Evolutionary conservation across 352 stramenopile species (phyloP).

Genomic region (Phytophthora sp.): DNA sequence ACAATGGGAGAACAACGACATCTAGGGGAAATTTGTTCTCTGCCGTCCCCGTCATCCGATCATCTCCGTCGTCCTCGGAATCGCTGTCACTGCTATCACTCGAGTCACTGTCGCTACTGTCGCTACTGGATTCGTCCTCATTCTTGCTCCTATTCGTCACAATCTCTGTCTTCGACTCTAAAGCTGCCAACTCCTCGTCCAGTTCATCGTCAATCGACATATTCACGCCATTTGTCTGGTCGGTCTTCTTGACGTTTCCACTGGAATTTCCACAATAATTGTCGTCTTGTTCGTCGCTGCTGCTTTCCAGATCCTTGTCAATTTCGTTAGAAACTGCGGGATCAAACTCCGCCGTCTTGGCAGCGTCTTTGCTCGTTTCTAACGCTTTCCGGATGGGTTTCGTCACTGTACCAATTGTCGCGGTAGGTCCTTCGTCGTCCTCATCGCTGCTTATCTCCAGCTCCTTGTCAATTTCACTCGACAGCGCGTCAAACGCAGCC

Average conservation of each 20-base stretch:
- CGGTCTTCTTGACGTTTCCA: not conserved
- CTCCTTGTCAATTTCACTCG: slow-evolving; percentile 34
- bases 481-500: slow-evolving; percentile 12
- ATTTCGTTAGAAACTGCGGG: slow-evolving; percentile 32
- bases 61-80: slow-evolving; percentile 14
- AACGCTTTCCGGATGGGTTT: too few species aligned
- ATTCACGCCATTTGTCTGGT: not conserved
- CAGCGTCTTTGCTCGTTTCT: not conserved
- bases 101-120: slow-evolving; percentile 40
- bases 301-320: slow-evolving; percentile 39
- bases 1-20: slow-evolving; percentile 17
- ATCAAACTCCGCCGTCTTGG: slow-evolving; percentile 1
- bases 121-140: slow-evolving; percentile 20
- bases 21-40: slow-evolving; percentile 4
- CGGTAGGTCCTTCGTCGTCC: too few species aligned
- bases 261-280: not conserved
- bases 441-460: slow-evolving; percentile 22
- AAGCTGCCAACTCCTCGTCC: slow-evolving; percentile 45
- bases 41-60: not conserved
- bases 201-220: slow-evolving; percentile 48
- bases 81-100: slow-evolving; percentile 45
- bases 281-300: slow-evolving; percentile 35
- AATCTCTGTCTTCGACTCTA: slow-evolving; percentile 32
- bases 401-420: too few species aligned
- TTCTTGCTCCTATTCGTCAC: not conserved